Evolutionary conservation across 805 yeast species (phyloP), one percentile per base, ranked within the genome.

Genomic region (Saturnispora gosingensis): DNA sequence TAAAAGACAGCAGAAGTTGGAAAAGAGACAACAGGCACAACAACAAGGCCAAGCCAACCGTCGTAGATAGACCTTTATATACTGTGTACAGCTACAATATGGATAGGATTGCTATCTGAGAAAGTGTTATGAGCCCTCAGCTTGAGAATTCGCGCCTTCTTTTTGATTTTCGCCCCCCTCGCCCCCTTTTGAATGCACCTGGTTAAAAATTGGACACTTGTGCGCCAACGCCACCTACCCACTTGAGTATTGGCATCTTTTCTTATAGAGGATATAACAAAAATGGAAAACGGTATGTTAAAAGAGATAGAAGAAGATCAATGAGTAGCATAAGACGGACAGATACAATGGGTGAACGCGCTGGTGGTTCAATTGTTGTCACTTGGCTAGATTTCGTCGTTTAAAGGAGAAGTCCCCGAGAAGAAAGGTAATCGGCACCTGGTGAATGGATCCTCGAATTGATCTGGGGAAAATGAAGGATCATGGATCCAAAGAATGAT

Each of bases 1-100:
- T 46, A 72, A 71, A 54, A 61, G 76, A 54, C 70, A 72, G 51
- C 62, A 61, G 34, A 72, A 72, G 58, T 53, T 71, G 43, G 76
- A 72, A 73, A 59, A 61, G 32, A 60, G 69, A 50, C 58, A 58
- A 40, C 44, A 40, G 18, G 30, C 10, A 1, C 44, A 40, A 10
- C 44, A 40, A 24, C 18, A 40, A 11, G 16, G 18, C 4, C 28
- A 40, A 15, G 30, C 27, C 16, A 22, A 40, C n/a, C 44, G 44
- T 24, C 44, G 44, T 40, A 40, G 44, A 40, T 40, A 24, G 18
- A 36, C 15, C 32, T 30, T 30, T 30, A 30, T 30, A 25, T 25
- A 25, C 28, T 25, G 8, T 25, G 28, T 25, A 30, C 34, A 30
- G 34, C 34, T 30, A 11, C 15, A 30, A 3, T 30, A 10, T 30